These are phyloP conservation scores for Colletotrichum cereale DNA, from an alignment of 2,329 filamentous ascomycete species.

Conservation along the genomic window DNA sequence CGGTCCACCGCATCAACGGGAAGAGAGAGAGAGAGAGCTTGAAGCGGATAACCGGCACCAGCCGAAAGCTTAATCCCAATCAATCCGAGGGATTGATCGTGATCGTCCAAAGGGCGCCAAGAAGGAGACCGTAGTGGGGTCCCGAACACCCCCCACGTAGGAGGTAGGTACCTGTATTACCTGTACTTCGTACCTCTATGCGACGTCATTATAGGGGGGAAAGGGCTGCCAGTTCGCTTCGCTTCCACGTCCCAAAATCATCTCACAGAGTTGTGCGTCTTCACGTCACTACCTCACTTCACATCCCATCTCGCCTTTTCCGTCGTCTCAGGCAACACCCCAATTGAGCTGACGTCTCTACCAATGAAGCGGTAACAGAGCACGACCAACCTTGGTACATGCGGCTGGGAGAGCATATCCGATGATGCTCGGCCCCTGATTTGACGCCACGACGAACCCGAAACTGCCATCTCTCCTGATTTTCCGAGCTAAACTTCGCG, in stretches of 20 bases:
- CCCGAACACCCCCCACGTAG: background rate
- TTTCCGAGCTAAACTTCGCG: background rate
- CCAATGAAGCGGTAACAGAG: background rate
- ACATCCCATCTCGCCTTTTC: background rate
- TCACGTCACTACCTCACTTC: background rate
- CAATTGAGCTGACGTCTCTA: background rate
- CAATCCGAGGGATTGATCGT: too few relatives aligned
- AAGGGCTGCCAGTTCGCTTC: background rate
- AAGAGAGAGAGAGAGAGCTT: conserved; percentile 25
- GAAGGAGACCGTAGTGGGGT: conserved; percentile 11
- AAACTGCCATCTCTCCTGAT: background rate
- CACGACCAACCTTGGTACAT: conserved; percentile 14
- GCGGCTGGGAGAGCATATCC: conserved; percentile 26
- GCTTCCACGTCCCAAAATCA: background rate
- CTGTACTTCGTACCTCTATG: conserved; percentile 3
- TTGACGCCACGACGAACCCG: conserved; percentile 23
- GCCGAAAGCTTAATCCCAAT: conserved; percentile 31
- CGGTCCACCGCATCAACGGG: background rate
- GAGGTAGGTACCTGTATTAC: too few relatives aligned
- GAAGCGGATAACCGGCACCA: conserved; percentile 27
- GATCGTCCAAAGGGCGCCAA: background rate
- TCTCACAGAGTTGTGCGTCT: background rate
- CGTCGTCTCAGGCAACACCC: background rate
- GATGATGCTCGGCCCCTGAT: background rate
- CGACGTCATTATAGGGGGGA: conserved; percentile 31